phyloP scores from a whole-genome alignment of 352 stramenopile genomes.

The Achlya hypogyna region DNA sequence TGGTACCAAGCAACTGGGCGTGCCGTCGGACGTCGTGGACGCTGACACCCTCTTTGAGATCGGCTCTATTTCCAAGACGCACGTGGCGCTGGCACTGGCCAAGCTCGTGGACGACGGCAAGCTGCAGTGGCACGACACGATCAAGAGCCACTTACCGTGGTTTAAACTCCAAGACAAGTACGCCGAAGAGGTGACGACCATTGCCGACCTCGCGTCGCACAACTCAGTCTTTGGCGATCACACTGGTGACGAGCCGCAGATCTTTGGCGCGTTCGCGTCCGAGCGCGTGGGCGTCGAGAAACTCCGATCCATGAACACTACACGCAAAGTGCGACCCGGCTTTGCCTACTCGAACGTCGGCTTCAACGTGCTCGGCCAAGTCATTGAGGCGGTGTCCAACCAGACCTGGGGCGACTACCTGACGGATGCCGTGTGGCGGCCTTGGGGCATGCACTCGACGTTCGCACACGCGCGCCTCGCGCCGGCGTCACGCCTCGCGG shows the following conservation, averaged over 20 bases:
- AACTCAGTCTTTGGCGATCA: conserved; percentile 47
- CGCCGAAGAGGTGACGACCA: conserved; percentile 36
- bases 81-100: conserved; percentile 30
- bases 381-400: conserved; percentile 39
- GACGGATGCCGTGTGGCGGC: conserved; percentile 36
- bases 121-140: conserved; percentile 38
- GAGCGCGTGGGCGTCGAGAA: conserved; percentile 30
- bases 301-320: conserved; percentile 31
- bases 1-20: conserved; percentile 7
- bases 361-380: conserved; percentile 46
- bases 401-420: conserved; percentile 44
- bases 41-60: conserved; percentile 52
- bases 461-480: conserved; percentile 29
- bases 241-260: conserved; percentile 21
- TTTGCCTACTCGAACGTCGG: conserved; percentile 51
- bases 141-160: conserved; percentile 44
- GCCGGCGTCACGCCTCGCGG: conserved; percentile 25
- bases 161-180: conserved; percentile 55
- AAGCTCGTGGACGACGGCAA: conserved; percentile 39
- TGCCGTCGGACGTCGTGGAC: conserved; percentile 25
- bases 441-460: conserved; percentile 45
- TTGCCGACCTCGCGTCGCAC: conserved; percentile 44
- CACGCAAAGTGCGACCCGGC: conserved; percentile 35
- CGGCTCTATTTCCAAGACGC: conserved; percentile 55
- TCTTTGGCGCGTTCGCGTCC: conserved; percentile 23